Conservation (phyloP, 2,329 filamentous ascomycete genomes). For the Chrysoporthe austroafricana region DNA sequence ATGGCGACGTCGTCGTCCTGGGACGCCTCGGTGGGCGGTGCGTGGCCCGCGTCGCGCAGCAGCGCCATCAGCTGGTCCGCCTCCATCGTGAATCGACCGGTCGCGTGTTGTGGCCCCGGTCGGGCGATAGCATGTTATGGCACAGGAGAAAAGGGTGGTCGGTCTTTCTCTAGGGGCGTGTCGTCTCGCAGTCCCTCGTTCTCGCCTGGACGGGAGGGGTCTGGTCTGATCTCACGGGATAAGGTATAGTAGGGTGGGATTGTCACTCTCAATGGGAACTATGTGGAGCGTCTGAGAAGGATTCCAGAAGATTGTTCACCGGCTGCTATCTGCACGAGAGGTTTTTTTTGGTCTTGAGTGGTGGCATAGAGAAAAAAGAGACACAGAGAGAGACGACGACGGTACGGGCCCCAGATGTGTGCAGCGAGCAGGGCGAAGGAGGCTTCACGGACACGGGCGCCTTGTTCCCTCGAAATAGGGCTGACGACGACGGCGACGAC, state of each 20-base stretch:
- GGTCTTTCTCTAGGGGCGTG: not conserved
- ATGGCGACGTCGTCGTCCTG: conserved; percentile 16
- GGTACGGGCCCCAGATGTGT: not conserved
- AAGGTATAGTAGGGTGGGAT: not conserved
- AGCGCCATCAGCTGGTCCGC: conserved; percentile 4
- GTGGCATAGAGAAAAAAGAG: not conserved
- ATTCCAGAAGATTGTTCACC: not conserved
- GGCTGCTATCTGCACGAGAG: not conserved
- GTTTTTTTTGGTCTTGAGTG: not conserved
- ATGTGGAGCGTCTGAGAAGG: not conserved
- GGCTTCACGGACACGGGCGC: not conserved
- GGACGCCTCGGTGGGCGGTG: not conserved
- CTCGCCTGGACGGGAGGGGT: not conserved
- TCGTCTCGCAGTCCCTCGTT: not conserved
- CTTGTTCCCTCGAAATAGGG: not conserved
- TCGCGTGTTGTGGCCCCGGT: not conserved
- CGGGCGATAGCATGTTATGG: conserved; percentile 6
- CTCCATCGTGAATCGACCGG: conserved; percentile 12
- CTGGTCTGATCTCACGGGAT: not conserved
- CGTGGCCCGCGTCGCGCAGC: not conserved
- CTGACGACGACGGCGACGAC: not conserved
- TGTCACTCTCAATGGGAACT: not conserved
- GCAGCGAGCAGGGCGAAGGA: not conserved
- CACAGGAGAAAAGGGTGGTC: not conserved
- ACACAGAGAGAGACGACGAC: not conserved